A percentile compares a stretch with the other conserved stretches of the same genome.
Conservation (phyloP, 495 filamentous ascomycete species). For the Hypoxylon fuscum region DNA sequence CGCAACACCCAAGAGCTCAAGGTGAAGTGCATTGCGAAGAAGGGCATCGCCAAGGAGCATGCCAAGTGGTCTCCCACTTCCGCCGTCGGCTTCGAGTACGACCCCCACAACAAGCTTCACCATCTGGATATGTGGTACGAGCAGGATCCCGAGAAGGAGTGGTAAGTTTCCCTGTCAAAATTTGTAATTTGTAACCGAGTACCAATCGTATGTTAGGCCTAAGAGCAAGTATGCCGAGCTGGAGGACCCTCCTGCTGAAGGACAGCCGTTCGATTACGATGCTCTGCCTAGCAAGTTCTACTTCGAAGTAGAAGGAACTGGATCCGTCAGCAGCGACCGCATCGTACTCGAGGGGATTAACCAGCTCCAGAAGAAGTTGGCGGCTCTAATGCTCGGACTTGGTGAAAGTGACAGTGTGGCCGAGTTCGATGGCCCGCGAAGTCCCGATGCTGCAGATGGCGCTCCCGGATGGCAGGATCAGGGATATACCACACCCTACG, state of each 20-base stretch:
- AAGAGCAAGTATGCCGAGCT: constrained; percentile 83
- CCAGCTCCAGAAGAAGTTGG: constrained; percentile 88
- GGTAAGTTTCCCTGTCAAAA: constrained; percentile 69
- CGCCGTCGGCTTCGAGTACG: constrained; percentile 97
- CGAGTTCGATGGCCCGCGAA: constrained; percentile 68
- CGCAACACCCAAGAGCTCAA: constrained; percentile 86
- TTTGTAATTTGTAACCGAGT: background rate
- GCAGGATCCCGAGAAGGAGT: constrained; percentile 82
- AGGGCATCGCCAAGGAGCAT: constrained; percentile 98
- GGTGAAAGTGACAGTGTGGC: constrained; percentile 61
- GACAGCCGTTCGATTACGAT: constrained; percentile 89
- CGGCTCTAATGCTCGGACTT: constrained; percentile 80
- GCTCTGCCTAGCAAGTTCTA: constrained; percentile 86
- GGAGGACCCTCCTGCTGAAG: constrained; percentile 84
- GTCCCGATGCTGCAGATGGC: constrained; percentile 66
- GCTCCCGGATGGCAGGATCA: constrained; percentile 63
- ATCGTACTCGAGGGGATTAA: constrained; percentile 91
- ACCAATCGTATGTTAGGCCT: constrained; percentile 66
- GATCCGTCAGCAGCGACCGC: constrained; percentile 83
- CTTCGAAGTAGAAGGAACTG: constrained; percentile 89
- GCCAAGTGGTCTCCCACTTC: constrained; percentile 94
- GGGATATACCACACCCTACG: constrained; percentile 82
- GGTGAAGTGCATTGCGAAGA: constrained; percentile 93
- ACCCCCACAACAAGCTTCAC: constrained; percentile 90
- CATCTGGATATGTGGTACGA: constrained; percentile 97